These are phyloP conservation scores for Clitopilus hobsonii DNA, from an alignment of 768 basidiomycete species.

Conservation along the genomic window DNA sequence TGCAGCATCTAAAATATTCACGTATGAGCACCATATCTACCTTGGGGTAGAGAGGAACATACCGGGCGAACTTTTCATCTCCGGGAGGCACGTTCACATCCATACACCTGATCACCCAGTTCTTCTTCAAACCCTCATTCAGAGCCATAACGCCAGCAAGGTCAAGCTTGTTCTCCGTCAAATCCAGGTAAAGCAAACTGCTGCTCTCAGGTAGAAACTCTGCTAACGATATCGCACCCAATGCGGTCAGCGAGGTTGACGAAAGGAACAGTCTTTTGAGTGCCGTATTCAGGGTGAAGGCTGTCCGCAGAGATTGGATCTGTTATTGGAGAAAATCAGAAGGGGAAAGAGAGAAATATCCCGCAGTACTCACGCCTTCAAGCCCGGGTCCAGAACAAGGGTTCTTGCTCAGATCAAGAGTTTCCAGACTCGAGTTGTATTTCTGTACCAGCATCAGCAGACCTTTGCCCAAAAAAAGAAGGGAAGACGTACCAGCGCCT, in stretches of 20 bases:
- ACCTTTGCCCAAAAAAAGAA: neutral
- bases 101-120: conserved; percentile 84
- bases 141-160: conserved; percentile 93
- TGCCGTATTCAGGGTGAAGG: conserved; percentile 88
- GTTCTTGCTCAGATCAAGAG: conserved; percentile 88
- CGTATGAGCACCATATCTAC: conserved; percentile 2
- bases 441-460: conserved; percentile 45
- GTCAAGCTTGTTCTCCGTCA: conserved; percentile 80
- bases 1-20: conserved; percentile 52
- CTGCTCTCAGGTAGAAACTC: conserved; percentile 93
- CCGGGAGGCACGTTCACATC: conserved; percentile 90
- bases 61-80: conserved; percentile 76
- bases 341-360: neutral
- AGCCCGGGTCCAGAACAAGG: conserved; percentile 87
- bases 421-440: conserved; percentile 92
- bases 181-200: conserved; percentile 85
- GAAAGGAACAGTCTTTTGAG: conserved; percentile 92
- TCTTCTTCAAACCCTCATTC: conserved; percentile 77
- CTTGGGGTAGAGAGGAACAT: conserved; percentile 11
- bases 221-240: conserved; percentile 90
- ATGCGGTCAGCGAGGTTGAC: conserved; percentile 70
- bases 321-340: conserved; percentile 18
- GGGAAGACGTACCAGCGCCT: conserved; percentile 67
- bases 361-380: conserved; percentile 69
- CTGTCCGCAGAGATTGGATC: conserved; percentile 86